Percentiles rank a stretch among this genome's conserved stretches.
Evolutionary conservation across 306 rosid genomes (phyloP).

Genomic region (cucumber (Cucumis sativus)): Cucumber_9930_V3 NC_026656.2:14360001-14360500

Average conservation of each 20-base stretch:
- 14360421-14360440: too few species aligned
- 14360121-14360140: constrained; percentile 22
- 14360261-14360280: neutral
- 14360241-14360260: neutral
- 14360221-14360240: neutral
- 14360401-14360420: too few species aligned
- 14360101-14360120: constrained; percentile 21
- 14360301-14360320: neutral
- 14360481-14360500: too few species aligned
- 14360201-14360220: neutral
- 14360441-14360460: too few species aligned
- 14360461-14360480: too few species aligned
- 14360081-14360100: constrained; percentile 19
- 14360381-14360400: too few species aligned
- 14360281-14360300: neutral
- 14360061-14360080: constrained; percentile 33
- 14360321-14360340: neutral
- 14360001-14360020: constrained; percentile 84
- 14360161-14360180: constrained; percentile 27
- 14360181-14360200: neutral
- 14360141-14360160: constrained; percentile 24
- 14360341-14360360: too few species aligned
- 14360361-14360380: too few species aligned
- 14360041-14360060: constrained; percentile 60
- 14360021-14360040: constrained; percentile 97